Evolutionary conservation across 1,284 basidiomycete genomes (phyloP).

Genomic region (Puccinia novopanici): DNA sequence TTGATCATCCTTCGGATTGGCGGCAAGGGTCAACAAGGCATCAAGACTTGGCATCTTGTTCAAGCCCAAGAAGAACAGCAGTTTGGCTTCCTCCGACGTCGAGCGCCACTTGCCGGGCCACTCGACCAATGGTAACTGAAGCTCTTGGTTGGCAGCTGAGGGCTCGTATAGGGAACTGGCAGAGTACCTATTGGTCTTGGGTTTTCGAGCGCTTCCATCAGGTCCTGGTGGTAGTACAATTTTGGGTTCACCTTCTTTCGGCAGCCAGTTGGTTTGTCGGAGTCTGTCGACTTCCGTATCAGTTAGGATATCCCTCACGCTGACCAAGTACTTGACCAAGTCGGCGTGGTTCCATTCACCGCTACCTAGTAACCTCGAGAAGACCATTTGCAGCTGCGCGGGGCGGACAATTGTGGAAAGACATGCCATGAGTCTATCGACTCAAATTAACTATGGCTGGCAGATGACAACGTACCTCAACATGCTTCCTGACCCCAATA

Average conservation of each 20-base stretch:
- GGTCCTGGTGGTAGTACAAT: slow-evolving; percentile 57
- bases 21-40: slow-evolving; percentile 70
- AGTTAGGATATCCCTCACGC: slow-evolving; percentile 73
- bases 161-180: slow-evolving; percentile 72
- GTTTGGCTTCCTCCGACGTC: slow-evolving; percentile 82
- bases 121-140: slow-evolving; percentile 79
- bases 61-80: slow-evolving; percentile 78
- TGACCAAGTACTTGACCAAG: slow-evolving; percentile 80
- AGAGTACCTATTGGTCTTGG: slow-evolving; percentile 55
- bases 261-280: slow-evolving; percentile 76
- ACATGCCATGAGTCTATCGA: slow-evolving; percentile 62
- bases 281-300: slow-evolving; percentile 72
- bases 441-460: slow-evolving; percentile 64
- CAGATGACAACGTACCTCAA: slow-evolving; percentile 62
- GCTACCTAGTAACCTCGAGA: slow-evolving; percentile 60
- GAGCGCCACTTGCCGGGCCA: slow-evolving; percentile 83
- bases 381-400: slow-evolving; percentile 60
- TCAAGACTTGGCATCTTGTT: slow-evolving; percentile 72
- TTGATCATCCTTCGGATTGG: slow-evolving; percentile 62
- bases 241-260: slow-evolving; percentile 64
- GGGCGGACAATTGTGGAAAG: background rate
- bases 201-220: slow-evolving; percentile 66
- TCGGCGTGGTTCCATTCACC: slow-evolving; percentile 62
- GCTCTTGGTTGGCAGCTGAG: slow-evolving; percentile 69
- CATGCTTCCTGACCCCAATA: slow-evolving; percentile 81